Percentiles rank a stretch among this genome's conserved stretches.
Evolutionary conservation across 2,329 filamentous ascomycete genomes (phyloP).

Genomic region (Penicillium oxalicum): DNA sequence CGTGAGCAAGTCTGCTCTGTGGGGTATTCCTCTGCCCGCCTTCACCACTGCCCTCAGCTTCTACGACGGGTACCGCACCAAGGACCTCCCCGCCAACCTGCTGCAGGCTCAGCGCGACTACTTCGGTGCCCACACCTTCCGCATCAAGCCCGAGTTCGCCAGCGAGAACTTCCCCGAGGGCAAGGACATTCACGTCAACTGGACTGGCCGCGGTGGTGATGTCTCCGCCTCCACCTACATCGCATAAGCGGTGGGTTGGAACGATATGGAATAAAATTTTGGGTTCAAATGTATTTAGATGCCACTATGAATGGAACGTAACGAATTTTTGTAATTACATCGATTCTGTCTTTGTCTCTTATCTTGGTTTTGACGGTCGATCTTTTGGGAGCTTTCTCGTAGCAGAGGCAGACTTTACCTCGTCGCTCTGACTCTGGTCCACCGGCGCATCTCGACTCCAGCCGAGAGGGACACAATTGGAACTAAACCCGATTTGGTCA

Average conservation of each 20-base stretch:
- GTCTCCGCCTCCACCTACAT: conserved; percentile 96
- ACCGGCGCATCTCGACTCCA: too few species aligned
- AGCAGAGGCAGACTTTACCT: too few species aligned
- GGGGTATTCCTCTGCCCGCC: conserved; percentile 91
- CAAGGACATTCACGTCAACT: conserved; percentile 97
- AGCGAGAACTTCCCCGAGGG: conserved; percentile 74
- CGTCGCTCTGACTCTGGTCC: too few species aligned
- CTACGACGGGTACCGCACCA: conserved; percentile 98
- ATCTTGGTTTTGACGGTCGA: too few species aligned
- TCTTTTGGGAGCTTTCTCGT: too few species aligned
- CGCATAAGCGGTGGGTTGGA: conserved; percentile 57
- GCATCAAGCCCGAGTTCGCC: conserved; percentile 73
- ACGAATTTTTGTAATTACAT: conserved; percentile 15
- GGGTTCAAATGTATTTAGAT: conserved; percentile 25
- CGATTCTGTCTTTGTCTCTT: too few species aligned
- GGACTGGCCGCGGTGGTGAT: conserved; percentile 96
- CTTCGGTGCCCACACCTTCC: conserved; percentile 93
- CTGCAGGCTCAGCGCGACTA: conserved; percentile 99
- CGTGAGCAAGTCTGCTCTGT: conserved; percentile 82
- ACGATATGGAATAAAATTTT: conserved; percentile 20
- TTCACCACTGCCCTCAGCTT: conserved; percentile 97
- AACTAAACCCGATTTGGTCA: not conserved
- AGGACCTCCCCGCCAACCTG: conserved; percentile 95
- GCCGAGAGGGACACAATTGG: not conserved
- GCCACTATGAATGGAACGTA: conserved; percentile 22